phyloP scores from a whole-genome alignment of 805 yeast genomes.

The Monosporozyma siamensis region DNA sequence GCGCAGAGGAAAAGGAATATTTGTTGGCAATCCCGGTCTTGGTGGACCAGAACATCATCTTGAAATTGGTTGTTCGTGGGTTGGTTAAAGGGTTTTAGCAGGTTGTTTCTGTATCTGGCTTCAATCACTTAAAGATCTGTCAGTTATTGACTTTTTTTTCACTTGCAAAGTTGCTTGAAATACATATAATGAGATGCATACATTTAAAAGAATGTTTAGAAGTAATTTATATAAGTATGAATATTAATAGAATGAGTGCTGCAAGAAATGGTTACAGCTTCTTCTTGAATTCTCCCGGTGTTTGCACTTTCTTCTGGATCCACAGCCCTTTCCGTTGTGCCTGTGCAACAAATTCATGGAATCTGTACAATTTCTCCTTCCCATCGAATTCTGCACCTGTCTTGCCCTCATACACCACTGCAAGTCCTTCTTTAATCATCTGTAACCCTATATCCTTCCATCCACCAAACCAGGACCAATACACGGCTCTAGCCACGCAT shows the following conservation, averaged over 20 bases:
- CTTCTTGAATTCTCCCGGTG: conserved; percentile 76
- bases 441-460: conserved; percentile 75
- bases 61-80: no score
- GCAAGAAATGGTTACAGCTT: no score
- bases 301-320: conserved; percentile 43
- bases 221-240: no score
- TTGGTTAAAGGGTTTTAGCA: no score
- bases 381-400: conserved; percentile 81
- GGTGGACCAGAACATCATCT: conserved; percentile 27
- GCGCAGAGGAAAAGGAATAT: conserved; percentile 61
- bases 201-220: no score
- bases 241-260: no score
- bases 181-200: no score
- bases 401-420: conserved; percentile 79
- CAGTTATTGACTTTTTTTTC: no score
- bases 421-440: conserved; percentile 78
- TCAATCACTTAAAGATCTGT: no score
- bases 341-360: conserved; percentile 54
- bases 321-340: conserved; percentile 56
- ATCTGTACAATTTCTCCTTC: conserved; percentile 47
- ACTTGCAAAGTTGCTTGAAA: no score
- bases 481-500: conserved; percentile 67
- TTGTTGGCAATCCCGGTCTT: conserved; percentile 53
- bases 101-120: no score
- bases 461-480: conserved; percentile 51